These are phyloP conservation scores for Podospora australis DNA, from an alignment of 495 filamentous ascomycete genomes.

Conservation along the genomic window DNA sequence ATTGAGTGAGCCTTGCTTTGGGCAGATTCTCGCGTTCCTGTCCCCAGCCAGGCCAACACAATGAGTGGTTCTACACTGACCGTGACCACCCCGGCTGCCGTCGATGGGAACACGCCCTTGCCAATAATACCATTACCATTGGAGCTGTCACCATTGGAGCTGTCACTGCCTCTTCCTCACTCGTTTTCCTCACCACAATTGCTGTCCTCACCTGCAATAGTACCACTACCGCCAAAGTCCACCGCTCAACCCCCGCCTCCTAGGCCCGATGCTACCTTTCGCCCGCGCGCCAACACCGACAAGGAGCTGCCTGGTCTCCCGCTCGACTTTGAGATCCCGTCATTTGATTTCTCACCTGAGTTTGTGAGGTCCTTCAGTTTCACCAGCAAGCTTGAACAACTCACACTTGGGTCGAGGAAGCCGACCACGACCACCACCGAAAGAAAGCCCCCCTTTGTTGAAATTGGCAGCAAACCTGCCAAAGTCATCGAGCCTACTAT, in stretches of 20 bases:
- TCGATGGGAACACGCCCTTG: slow-evolving; percentile 30
- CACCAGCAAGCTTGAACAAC: slow-evolving; percentile 15
- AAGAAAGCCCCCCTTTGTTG: no score
- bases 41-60: slow-evolving; percentile 28
- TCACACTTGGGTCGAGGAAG: not conserved
- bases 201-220: slow-evolving; percentile 9
- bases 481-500: slow-evolving; percentile 18
- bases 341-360: slow-evolving; percentile 35
- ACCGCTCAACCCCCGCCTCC: not conserved
- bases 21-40: slow-evolving; percentile 7
- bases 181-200: slow-evolving; percentile 33
- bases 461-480: no score
- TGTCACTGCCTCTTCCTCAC: slow-evolving; percentile 25
- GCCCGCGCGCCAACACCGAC: slow-evolving; percentile 3
- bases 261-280: slow-evolving; percentile 4
- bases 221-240: not conserved
- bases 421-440: slow-evolving; percentile 1
- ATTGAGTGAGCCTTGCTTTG: no score
- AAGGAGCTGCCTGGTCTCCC: slow-evolving; percentile 17
- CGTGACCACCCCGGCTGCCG: slow-evolving; percentile 35
- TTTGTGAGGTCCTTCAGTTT: slow-evolving; percentile 33
- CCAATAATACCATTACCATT: no score
- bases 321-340: slow-evolving; percentile 11
- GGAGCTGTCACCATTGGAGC: slow-evolving; percentile 30
- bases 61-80: slow-evolving; percentile 40